Evolutionary conservation across 352 stramenopile species (phyloP), one percentile per base, ranked within the genome.

Genomic region (Phytophthora quininea): DNA sequence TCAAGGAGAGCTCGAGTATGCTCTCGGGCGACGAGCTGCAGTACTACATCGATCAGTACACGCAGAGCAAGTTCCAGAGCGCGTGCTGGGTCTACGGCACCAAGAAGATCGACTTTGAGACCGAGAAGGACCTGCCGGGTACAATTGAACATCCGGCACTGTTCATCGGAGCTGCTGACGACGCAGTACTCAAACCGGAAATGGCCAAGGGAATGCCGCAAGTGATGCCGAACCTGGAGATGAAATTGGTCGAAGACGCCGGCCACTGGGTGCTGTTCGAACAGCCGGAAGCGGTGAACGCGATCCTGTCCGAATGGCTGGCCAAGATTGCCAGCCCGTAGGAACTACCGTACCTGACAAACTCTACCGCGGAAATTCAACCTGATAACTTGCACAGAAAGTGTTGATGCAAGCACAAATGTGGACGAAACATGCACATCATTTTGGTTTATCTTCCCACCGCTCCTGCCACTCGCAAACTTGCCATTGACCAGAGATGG

Each of bases 181-280:
- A 57, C 37, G 11, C 37, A 12, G 15, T 24, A 38, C 53, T 38
- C 6, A n/a, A 49, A 46, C 19, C 19, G 19, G 19, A 51, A 54
- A 77, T 87, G 73, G 75, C 66, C 5, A 47, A 42, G 3, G 61
- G 77, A 19, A 88, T 88, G 77, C 58, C 64, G 5, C 35, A 66
- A 15, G 19, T 73, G 32, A 71, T 86, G 3, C 65, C 71, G 2
- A 66, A 79, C 12, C 53, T 83, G 11, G 62, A 76, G 57, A 69
- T 65, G 42, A 67, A 70, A 27, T 30, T 77, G 7, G 61, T 86
- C n/a, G 42, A 77, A 27, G 60, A 81, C 14, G 67, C 74, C 10
- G 74, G 77, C 24, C 74, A 86, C 50, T 86, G 77, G 74, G 71
- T 82, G 38, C 58, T 86, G 2, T 78, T 67, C 60, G 73, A 85